Base-by-base conservation (phyloP, 345 rosid genomes). In the Gossypium arboreum region DNA sequence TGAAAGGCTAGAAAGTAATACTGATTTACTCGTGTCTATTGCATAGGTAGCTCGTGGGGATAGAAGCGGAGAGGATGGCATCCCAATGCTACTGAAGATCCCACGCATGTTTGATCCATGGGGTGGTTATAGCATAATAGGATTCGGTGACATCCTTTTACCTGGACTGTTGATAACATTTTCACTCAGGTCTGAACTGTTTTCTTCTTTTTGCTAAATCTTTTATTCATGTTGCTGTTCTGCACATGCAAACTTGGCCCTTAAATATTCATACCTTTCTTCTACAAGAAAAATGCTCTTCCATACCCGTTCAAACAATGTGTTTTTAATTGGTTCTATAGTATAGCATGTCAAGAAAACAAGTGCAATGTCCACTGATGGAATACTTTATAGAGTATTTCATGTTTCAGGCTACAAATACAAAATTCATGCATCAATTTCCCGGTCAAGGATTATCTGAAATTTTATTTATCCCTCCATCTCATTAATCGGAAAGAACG, bases 71-170 rank as follows among this genome's bases (percentile, higher is more conserved):
- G 94, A 93, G 84, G 98, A 96, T 83, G 98, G 99, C 51, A 96
- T 96, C 51, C 99, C 99, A 2, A 93, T 96, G 99, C 85, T 96
- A 78, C 79, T 96, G 77, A 96, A 96, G 83, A 93, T 93, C 70
- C 99, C 99, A 0, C 93, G 97, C 59, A 80, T 96, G 92, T 93
- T 89, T 66, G 99, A 96, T 85, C 99, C 98, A 0, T 96, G 99
- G 99, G 99, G 99, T 41, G 99, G 99, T 73, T 96, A 86, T 86
- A 93, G 98, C 82, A 89, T 96, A 79, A 93, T 96, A 62, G 98
- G 99, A 75, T 96, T 96, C 48, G 99, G 98, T 29, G 99, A 96
- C 92, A 96, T 96, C 80, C 94, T 96, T 79, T 82, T 93, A 74
- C 99, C 98, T 9, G 99, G 98, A 79, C 82, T 96, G 80, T 77